Evolutionary conservation across 306 rosid genomes (phyloP), one percentile per base, ranked within the genome.

Genomic region (Heteromeles arbutifolia): DNA sequence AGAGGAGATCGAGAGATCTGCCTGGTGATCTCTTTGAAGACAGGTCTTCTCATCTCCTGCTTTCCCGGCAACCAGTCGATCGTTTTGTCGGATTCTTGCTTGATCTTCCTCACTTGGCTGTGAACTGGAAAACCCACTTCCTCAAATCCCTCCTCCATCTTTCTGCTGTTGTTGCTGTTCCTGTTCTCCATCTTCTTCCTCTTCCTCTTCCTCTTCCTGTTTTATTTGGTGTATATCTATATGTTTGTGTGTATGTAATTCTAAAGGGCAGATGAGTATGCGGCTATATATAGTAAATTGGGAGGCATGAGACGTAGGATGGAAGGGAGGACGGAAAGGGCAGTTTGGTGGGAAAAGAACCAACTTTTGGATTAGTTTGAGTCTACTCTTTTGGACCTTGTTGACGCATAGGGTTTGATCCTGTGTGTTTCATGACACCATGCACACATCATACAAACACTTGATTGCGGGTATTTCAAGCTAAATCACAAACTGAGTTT

Each of bases 1-100:
- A 93, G 77, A 76, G 96, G 98, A 10, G 98, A 93, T 28, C 93
- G 88, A 14, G 97, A 88, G 68, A 87, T 73, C 75, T 75, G 96
- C 63, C 91, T 84, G 37, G 72, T 66, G 53, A 89, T 75, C 28
- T 87, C 94, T 57, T 87, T 74, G 28, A 88, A 80, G 56, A 73
- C 86, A 6, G 83, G 86, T 80, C 84, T 87, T 78, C 88, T 87
- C 25, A 87, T 73, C 88, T 92, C 92, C 2, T 89, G 85, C 70
- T 90, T 82, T 3, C 78, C 89, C 9, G 89, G 83, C 43, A 82
- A 63, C 96, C 83, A 79, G 37, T 92, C 97, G 11, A 70, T 32
- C 11, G 80, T 64, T 39, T 87, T 82, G 80, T 87, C 90, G 18
- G 93, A 90, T 82, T 92, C 97, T 72, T 87, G 86, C 84, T 92